Evolutionary conservation across 306 rosid genomes (phyloP).

Genomic region (Oxytropis ochrocephala): DNA sequence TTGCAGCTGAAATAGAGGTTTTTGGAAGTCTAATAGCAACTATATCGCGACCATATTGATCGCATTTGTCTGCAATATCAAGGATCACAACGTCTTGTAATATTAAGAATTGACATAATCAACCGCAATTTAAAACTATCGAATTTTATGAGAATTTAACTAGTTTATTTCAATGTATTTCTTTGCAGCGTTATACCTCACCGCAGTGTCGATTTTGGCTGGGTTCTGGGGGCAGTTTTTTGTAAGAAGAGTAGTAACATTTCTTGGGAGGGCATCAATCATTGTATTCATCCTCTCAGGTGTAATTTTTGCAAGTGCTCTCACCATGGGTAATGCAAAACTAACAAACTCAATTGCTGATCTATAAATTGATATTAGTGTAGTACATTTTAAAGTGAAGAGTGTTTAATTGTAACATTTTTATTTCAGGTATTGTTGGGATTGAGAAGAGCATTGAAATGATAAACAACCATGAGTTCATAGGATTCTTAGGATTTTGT

Average conservation of each 20-base stretch:
- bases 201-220: conserved; percentile 56
- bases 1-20: too few relatives aligned
- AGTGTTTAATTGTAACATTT: not conserved
- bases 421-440: conserved; percentile 59
- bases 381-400: not conserved
- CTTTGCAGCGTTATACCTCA: conserved; percentile 66
- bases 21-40: too few relatives aligned
- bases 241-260: conserved; percentile 44
- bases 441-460: conserved; percentile 48
- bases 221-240: conserved; percentile 84
- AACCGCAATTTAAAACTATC: too few relatives aligned
- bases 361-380: not conserved
- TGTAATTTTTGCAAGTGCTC: conserved; percentile 76
- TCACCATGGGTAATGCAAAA: conserved; percentile 71
- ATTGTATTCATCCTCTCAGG: conserved; percentile 84
- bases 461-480: conserved; percentile 72
- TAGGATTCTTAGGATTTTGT: conserved; percentile 81
- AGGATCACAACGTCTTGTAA: too few relatives aligned
- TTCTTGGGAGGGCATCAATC: conserved; percentile 65
- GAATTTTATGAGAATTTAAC: not conserved
- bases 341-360: not conserved
- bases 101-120: too few relatives aligned
- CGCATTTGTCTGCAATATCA: too few relatives aligned
- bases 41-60: too few relatives aligned
- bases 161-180: not conserved